Conservation (phyloP, 441 rosid genomes). For the Populus hybrid region DNA sequence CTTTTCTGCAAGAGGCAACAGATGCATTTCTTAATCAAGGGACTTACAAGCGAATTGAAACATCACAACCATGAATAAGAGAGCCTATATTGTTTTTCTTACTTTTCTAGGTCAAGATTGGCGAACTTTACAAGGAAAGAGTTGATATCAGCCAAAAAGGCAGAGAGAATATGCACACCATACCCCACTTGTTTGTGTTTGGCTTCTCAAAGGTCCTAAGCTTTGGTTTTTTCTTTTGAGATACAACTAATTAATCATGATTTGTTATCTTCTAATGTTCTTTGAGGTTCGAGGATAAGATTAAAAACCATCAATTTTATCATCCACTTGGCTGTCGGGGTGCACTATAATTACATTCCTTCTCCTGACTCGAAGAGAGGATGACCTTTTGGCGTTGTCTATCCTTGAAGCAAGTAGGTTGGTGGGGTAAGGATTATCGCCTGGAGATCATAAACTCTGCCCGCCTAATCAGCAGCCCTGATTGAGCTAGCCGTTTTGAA, state of each 20-base stretch:
- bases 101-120: background rate
- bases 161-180: background rate
- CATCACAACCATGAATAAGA: background rate
- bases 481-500: background rate
- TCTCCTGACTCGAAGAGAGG: background rate
- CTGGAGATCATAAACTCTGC: background rate
- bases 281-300: background rate
- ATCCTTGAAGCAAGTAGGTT: background rate
- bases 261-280: conserved; percentile 1
- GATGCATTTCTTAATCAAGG: background rate
- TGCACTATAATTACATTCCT: background rate
- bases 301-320: background rate
- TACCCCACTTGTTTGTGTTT: background rate
- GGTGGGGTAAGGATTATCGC: background rate
- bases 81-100: background rate
- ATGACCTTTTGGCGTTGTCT: background rate
- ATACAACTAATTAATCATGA: conserved; percentile 7
- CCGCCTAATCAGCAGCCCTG: background rate
- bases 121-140: background rate
- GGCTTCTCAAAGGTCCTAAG: background rate
- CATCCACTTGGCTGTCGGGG: conserved; percentile 8
- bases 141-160: conserved; percentile 1
- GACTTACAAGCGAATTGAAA: background rate
- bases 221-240: background rate
- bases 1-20: background rate